Conservation (phyloP, 2,329 filamentous ascomycete species). For the Neocucurbitaria cava region DNA sequence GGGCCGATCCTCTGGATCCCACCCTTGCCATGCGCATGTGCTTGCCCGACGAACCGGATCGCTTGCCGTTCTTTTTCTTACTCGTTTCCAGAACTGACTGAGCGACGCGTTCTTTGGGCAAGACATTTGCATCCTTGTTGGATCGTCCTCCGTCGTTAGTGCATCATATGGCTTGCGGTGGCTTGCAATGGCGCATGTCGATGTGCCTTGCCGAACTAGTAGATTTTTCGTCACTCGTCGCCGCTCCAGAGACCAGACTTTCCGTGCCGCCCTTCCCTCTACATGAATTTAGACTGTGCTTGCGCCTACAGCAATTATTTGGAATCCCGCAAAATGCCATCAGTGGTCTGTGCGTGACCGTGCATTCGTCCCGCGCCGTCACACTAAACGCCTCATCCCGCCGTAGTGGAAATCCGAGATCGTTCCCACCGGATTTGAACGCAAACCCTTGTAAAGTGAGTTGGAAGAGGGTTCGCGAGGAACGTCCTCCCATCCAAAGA, state of each 20-base stretch:
- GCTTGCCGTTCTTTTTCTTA: conserved; percentile 29
- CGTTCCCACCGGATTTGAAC: not conserved
- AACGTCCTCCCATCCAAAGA: not conserved
- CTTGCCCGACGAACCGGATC: conserved; percentile 28
- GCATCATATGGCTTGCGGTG: conserved; percentile 33
- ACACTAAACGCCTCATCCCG: conserved; percentile 28
- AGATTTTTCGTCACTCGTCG: conserved; percentile 14
- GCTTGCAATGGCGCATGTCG: conserved; percentile 30
- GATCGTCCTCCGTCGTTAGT: conserved; percentile 30
- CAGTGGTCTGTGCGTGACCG: conserved; percentile 2
- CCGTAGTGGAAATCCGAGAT: conserved; percentile 1
- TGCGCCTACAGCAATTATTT: conserved; percentile 11
- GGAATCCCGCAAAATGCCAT: conserved; percentile 12
- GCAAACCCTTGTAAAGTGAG: not conserved
- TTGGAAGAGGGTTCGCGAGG: not conserved
- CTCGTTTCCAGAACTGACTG: conserved; percentile 23
- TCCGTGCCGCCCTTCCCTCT: conserved; percentile 8
- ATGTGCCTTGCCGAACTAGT: conserved; percentile 21
- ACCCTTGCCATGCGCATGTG: conserved; percentile 22
- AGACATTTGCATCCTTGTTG: conserved; percentile 22
- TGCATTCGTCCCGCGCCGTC: conserved; percentile 11
- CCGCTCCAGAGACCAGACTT: conserved; percentile 11
- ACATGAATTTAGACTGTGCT: conserved; percentile 2
- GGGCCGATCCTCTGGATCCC: conserved; percentile 37
- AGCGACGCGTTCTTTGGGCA: conserved; percentile 13